Evolutionary conservation across 1,284 basidiomycete genomes (phyloP), one percentile per base, ranked within the genome.

Genomic region (Singerocomus rubriflavus): DNA sequence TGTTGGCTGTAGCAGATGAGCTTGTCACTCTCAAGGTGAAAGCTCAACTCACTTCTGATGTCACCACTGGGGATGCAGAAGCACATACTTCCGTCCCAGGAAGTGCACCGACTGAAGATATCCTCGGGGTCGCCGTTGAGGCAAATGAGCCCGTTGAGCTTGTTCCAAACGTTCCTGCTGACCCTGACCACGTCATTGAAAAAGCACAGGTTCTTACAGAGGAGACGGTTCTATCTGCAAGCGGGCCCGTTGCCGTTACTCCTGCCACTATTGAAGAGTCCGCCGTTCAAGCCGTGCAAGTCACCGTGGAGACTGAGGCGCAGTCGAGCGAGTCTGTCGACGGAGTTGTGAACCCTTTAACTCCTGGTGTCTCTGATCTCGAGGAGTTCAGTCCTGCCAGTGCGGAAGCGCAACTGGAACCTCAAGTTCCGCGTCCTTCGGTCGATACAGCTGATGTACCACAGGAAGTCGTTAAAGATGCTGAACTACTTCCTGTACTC

Each of bases 321-420:
- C 32, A 44, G 14, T 37, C 49, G 46, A 45, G 17, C 30, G 58
- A 37, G 53, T 12, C 32, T 36, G 53, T 27, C 26, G 46, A 50
- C 31, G 57, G 35, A 10, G 36, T 46, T n/a, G 33, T 30, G 45
- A 38, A 17, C 16, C 13, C 25, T 26, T 10, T 32, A 21, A 7
- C 11, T 11, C 39, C 21, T 32, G 16, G 8, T 29, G 27, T 33
- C 21, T 16, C 34, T 36, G 50, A 16, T 14, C 11, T 54, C 42
- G 47, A 56, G 30, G 52, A 52, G 42, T 35, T 41, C 25, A 11
- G 31, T 27, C 27, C 37, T 27, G 38, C 29, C 32, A 16, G 40
- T 43, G 48, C 17, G 38, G 46, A 54, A 29, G 30, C 12, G 27
- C 27, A 38, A 14, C 10, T 26, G 8, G 46, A 30, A 27, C 9